Evolutionary conservation across 2,329 filamentous ascomycete species (phyloP).

Genomic region (Pseudogymnoascus sp.): DNA sequence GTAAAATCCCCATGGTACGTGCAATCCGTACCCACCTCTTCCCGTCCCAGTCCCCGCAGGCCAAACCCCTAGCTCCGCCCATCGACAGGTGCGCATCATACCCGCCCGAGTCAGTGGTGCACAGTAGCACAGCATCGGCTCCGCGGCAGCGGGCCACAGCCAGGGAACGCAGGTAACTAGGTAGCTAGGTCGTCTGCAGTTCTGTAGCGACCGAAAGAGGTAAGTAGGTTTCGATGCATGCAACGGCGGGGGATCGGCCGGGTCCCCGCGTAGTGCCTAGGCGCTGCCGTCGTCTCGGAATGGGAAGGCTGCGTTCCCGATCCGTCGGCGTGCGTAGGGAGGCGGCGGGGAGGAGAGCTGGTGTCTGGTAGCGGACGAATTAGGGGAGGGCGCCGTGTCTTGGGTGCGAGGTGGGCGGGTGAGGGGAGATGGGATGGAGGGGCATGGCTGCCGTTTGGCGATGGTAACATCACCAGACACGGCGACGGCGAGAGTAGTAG

Average conservation of each 20-base stretch:
- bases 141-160: neutral
- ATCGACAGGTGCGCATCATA: neutral
- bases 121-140: neutral
- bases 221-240: neutral
- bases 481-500: neutral
- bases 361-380: neutral
- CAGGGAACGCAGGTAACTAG: neutral
- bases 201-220: neutral
- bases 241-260: neutral
- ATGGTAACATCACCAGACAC: neutral
- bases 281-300: neutral
- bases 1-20: neutral
- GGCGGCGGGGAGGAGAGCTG: neutral
- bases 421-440: neutral
- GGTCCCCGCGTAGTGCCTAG: neutral
- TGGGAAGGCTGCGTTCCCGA: neutral
- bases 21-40: neutral
- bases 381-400: neutral
- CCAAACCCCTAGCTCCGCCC: slow-evolving; percentile 2
- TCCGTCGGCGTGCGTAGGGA: neutral
- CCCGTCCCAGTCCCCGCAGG: neutral
- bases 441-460: neutral
- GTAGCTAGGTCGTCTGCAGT: neutral
- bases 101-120: neutral
- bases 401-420: neutral